Percentiles rank a stretch among this genome's conserved stretches.
These are phyloP conservation scores for Penicillium capsulatum DNA, from an alignment of 2,329 filamentous ascomycete genomes.

Conservation along the genomic window DNA sequence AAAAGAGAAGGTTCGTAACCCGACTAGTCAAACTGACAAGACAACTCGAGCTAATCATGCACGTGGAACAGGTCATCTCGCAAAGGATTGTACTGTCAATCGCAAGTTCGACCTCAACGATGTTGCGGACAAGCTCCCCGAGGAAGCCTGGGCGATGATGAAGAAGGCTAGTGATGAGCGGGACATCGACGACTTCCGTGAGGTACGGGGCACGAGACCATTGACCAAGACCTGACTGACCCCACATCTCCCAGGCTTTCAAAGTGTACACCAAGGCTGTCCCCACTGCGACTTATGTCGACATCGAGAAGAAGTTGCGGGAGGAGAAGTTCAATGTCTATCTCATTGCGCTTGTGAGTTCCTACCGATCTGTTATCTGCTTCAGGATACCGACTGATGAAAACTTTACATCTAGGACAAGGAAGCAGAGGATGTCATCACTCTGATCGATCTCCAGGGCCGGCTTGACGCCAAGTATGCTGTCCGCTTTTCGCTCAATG, in stretches of 20 bases:
- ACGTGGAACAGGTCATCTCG: conserved; percentile 39
- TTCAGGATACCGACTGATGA: neutral
- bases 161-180: conserved; percentile 47
- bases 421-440: conserved; percentile 42
- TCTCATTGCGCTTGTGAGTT: conserved; percentile 49
- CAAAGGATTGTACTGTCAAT: conserved; percentile 44
- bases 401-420: conserved; percentile 33
- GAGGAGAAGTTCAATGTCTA: conserved; percentile 46
- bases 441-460: conserved; percentile 52
- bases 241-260: conserved; percentile 34
- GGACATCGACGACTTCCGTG: conserved; percentile 51
- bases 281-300: conserved; percentile 44
- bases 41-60: conserved; percentile 1
- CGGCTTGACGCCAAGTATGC: conserved; percentile 50
- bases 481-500: conserved; percentile 47
- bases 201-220: conserved; percentile 26
- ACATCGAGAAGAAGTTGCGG: conserved; percentile 51
- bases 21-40: neutral
- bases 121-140: conserved; percentile 46
- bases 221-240: conserved; percentile 9
- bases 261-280: conserved; percentile 50
- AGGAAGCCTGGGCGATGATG: conserved; percentile 50
- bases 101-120: conserved; percentile 43
- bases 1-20: conserved; percentile 39
- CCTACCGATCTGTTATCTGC: neutral